phyloP scores from a whole-genome alignment of 2,329 filamentous ascomycete genomes.

The Colletotrichum sp. region DNA sequence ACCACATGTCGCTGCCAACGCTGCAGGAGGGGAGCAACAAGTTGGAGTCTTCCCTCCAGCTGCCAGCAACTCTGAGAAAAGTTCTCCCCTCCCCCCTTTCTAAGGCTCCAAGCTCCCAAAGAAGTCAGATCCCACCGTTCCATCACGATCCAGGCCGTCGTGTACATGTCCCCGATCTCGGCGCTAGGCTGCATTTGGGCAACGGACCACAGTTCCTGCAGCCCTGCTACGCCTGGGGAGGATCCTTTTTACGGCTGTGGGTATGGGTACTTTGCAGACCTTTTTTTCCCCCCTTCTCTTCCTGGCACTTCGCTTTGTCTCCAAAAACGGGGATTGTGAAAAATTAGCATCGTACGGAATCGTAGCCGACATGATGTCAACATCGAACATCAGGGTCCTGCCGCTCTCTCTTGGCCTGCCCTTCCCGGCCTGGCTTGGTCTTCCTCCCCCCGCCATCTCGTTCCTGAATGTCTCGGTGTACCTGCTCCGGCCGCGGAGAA shows the following conservation, averaged over 20 bases:
- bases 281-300: neutral
- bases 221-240: constrained; percentile 7
- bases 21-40: neutral
- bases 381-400: neutral
- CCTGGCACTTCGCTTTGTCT: neutral
- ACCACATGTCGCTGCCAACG: constrained; percentile 10
- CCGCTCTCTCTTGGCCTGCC: neutral
- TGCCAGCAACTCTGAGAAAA: neutral
- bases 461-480: neutral
- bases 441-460: neutral
- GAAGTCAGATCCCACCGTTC: constrained; percentile 1
- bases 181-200: neutral
- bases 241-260: neutral
- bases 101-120: neutral
- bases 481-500: neutral
- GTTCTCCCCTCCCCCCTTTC: neutral
- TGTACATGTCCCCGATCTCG: neutral
- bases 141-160: constrained; percentile 18
- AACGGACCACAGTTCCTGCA: constrained; percentile 21
- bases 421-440: neutral
- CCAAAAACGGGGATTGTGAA: neutral
- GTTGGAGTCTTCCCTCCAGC: neutral
- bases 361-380: constrained; percentile 6
- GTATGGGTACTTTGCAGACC: neutral
- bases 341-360: neutral